A percentile compares a stretch with the other conserved stretches of the same genome.
phyloP scores from a whole-genome alignment of 176 grass and related monocot genomes.

The Dactylis glomerata region DNA sequence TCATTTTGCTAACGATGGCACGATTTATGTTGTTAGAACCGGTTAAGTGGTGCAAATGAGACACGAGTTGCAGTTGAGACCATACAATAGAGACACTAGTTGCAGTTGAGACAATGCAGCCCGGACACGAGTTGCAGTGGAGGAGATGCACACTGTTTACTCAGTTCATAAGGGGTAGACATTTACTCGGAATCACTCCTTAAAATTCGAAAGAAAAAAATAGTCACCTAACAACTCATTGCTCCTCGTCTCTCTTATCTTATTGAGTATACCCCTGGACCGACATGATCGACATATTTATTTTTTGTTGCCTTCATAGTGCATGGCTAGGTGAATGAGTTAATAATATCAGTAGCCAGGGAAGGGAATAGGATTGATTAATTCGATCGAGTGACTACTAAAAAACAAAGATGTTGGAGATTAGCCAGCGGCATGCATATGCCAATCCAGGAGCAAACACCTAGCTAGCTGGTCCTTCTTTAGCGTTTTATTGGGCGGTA shows the following conservation, averaged over 20 bases:
- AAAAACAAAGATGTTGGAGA: slow-evolving; percentile 17
- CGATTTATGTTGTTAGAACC: not conserved
- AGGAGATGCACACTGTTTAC: no score
- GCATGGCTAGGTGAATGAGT: not conserved
- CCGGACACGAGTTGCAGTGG: no score
- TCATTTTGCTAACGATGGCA: not conserved
- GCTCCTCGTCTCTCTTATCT: not conserved
- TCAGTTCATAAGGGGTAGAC: no score
- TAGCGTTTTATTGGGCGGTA: slow-evolving; percentile 7
- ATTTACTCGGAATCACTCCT: no score
- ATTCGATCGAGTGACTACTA: no score
- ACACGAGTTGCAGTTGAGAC: not conserved
- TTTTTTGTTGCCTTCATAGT: not conserved
- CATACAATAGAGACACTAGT: not conserved
- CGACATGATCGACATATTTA: no score
- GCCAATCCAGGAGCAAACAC: slow-evolving; percentile 15
- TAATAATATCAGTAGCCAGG: not conserved
- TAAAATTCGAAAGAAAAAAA: not conserved
- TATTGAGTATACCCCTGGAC: not conserved
- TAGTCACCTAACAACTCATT: not conserved
- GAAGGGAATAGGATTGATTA: not conserved
- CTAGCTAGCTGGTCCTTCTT: not conserved
- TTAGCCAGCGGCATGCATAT: slow-evolving; percentile 5
- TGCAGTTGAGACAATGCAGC: no score
- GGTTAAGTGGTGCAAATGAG: not conserved